Conservation (phyloP, 495 filamentous ascomycete species). For the Glonium stellatum region DNA sequence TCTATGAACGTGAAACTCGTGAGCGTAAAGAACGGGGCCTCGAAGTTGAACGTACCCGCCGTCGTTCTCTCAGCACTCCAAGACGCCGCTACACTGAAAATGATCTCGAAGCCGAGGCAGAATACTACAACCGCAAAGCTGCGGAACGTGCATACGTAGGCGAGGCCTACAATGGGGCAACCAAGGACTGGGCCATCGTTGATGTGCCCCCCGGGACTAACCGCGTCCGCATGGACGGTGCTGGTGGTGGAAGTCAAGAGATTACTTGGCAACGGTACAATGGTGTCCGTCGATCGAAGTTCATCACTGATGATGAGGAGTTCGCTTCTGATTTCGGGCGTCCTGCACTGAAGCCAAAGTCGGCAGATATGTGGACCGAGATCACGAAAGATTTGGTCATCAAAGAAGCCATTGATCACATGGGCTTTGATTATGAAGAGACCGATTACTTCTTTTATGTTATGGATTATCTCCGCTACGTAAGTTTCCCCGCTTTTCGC, state of each 20-base stretch:
- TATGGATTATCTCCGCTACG: conserved; percentile 81
- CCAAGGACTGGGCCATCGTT: conserved; percentile 66
- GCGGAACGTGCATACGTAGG: conserved; percentile 54
- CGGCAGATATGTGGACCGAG: conserved; percentile 84
- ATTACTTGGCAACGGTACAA: conserved; percentile 72
- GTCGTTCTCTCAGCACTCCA: conserved; percentile 29
- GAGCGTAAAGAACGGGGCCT: conserved; percentile 33
- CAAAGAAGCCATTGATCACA: conserved; percentile 75
- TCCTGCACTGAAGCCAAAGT: conserved; percentile 32
- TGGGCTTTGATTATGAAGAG: conserved; percentile 88
- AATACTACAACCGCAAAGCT: conserved; percentile 57
- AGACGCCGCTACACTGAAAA: conserved; percentile 29
- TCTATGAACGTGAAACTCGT: conserved; percentile 50
- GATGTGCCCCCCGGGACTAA: conserved; percentile 75
- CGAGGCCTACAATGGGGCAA: conserved; percentile 61
- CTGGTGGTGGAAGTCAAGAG: conserved; percentile 58
- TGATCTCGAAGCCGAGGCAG: conserved; percentile 51
- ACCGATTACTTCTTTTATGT: conserved; percentile 86
- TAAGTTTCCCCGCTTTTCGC: conserved; percentile 44
- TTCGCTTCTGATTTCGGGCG: conserved; percentile 19
- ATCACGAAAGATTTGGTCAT: conserved; percentile 90
- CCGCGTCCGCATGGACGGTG: conserved; percentile 66
- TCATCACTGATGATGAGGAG: conserved; percentile 49
- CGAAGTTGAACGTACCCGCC: conserved; percentile 19
- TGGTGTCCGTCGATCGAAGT: conserved; percentile 62